phyloP scores from a whole-genome alignment of 805 yeast species.

The Wickerhamomyces silvicola region DNA sequence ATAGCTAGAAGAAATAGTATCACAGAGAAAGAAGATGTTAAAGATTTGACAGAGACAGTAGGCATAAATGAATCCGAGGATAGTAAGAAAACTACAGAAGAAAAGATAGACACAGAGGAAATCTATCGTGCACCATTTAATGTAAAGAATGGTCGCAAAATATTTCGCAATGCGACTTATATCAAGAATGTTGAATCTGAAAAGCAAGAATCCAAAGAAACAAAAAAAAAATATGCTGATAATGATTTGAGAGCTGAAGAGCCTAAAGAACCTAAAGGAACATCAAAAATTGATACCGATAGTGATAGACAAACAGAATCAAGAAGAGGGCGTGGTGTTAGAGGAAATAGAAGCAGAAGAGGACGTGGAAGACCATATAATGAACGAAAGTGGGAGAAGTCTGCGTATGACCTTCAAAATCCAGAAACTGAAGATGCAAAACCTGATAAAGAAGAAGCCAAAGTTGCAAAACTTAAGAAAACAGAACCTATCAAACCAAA shows the following conservation, averaged over 20 bases:
- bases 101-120: no score
- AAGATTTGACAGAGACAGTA: not conserved
- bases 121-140: no score
- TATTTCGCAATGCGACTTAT: no score
- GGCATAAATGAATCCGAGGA: no score
- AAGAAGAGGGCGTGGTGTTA: constrained; percentile 4
- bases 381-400: no score
- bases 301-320: not conserved
- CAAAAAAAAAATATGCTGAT: constrained; percentile 1
- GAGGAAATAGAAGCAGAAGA: constrained; percentile 1
- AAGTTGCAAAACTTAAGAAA: not conserved
- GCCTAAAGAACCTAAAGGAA: constrained; percentile 1
- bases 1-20: constrained; percentile 1
- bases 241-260: not conserved
- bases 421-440: no score
- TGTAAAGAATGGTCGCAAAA: no score
- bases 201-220: no score
- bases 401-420: no score
- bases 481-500: not conserved
- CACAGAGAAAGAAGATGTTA: not conserved
- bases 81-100: no score
- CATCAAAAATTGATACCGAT: not conserved
- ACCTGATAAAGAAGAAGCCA: not conserved
- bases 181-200: no score
- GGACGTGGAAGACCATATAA: constrained; percentile 1